Percentiles rank a stretch among this genome's conserved stretches.
These are phyloP conservation scores for Lipomyces chichibuensis DNA, from an alignment of 805 yeast species.

Conservation along the genomic window DNA sequence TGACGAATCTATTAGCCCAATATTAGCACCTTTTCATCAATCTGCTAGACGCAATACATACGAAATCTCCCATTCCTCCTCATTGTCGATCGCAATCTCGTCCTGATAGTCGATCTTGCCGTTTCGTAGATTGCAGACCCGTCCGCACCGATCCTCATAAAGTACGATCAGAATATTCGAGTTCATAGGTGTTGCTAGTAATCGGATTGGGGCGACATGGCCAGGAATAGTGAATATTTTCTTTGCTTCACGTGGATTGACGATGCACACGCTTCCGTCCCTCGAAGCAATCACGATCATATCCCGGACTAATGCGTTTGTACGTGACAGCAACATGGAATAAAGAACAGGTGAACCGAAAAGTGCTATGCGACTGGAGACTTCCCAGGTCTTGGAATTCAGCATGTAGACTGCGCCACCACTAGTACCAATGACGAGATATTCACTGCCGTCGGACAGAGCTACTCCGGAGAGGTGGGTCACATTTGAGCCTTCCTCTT, in stretches of 20 bases:
- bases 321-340: slow-evolving; percentile 15
- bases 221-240: slow-evolving; percentile 35
- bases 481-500: slow-evolving; percentile 23
- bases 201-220: slow-evolving; percentile 22
- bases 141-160: slow-evolving; percentile 28
- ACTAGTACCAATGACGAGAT: slow-evolving; percentile 25
- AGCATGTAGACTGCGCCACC: slow-evolving; percentile 26
- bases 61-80: slow-evolving; percentile 34
- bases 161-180: slow-evolving; percentile 25
- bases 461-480: slow-evolving; percentile 15
- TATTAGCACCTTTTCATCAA: background rate
- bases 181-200: slow-evolving; percentile 28
- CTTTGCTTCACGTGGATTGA: slow-evolving; percentile 13
- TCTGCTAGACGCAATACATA: background rate
- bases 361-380: slow-evolving; percentile 27
- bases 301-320: slow-evolving; percentile 15
- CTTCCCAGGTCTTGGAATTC: slow-evolving; percentile 14
- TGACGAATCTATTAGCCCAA: slow-evolving; percentile 14
- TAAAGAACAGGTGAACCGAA: slow-evolving; percentile 32
- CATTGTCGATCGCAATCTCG: slow-evolving; percentile 22
- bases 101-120: slow-evolving; percentile 33
- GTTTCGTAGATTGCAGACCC: slow-evolving; percentile 23
- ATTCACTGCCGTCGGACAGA: slow-evolving; percentile 12
- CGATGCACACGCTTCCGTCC: slow-evolving; percentile 32
- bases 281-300: slow-evolving; percentile 27